phyloP scores from a whole-genome alignment of 345 rosid species.

The Orychophragmus violaceus region DNA sequence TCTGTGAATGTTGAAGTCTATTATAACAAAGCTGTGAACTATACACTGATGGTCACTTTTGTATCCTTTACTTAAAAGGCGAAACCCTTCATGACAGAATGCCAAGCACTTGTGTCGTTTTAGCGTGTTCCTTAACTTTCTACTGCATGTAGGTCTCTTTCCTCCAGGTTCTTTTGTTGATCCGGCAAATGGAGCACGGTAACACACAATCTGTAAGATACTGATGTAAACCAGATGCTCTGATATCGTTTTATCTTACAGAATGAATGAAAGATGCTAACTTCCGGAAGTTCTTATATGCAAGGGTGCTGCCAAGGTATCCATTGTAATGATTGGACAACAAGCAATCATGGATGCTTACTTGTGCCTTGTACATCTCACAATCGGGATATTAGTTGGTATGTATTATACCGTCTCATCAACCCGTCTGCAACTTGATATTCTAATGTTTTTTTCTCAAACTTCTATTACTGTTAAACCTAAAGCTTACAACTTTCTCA shows the following conservation, averaged over 20 bases:
- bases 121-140: slow-evolving; percentile 52
- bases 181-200: slow-evolving; percentile 96
- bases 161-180: slow-evolving; percentile 90
- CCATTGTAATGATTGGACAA: slow-evolving; percentile 90
- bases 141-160: slow-evolving; percentile 62
- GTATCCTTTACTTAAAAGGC: slow-evolving; percentile 62
- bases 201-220: slow-evolving; percentile 91
- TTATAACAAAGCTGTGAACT: slow-evolving; percentile 97
- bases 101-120: slow-evolving; percentile 8
- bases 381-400: slow-evolving; percentile 96
- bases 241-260: background rate
- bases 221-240: background rate
- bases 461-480: slow-evolving; percentile 10
- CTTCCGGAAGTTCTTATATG: slow-evolving; percentile 1
- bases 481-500: slow-evolving; percentile 6
- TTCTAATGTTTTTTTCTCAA: slow-evolving; percentile 7
- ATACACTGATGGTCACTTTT: slow-evolving; percentile 96
- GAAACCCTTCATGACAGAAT: background rate
- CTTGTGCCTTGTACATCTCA: slow-evolving; percentile 93
- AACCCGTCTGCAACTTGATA: background rate
- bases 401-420: slow-evolving; percentile 21
- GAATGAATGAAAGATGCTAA: slow-evolving; percentile 2
- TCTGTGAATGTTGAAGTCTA: slow-evolving; percentile 92
- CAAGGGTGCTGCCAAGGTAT: slow-evolving; percentile 98
- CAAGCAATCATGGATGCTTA: slow-evolving; percentile 99